These are phyloP conservation scores for Geotrichum siamense DNA, from an alignment of 1,139 yeast genomes.

Conservation along the genomic window DNA sequence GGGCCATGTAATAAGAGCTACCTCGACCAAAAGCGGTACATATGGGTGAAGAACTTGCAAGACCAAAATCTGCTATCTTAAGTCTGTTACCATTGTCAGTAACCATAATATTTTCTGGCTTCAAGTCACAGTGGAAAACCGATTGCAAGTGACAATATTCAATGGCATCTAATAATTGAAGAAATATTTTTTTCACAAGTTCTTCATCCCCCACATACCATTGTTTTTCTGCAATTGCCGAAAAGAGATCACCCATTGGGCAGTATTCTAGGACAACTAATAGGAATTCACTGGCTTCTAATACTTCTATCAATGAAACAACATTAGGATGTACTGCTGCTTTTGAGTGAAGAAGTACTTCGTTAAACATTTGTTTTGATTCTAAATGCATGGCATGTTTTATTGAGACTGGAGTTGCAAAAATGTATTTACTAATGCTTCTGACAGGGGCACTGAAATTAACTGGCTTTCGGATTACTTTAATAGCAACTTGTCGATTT, in stretches of 20 bases:
- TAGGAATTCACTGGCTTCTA: constrained; percentile 36
- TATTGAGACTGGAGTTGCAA: constrained; percentile 25
- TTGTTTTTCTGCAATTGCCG: constrained; percentile 64
- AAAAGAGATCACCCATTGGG: constrained; percentile 76
- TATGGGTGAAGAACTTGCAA: constrained; percentile 55
- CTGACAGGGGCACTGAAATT: constrained; percentile 17
- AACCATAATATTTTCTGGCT: constrained; percentile 81
- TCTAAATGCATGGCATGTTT: constrained; percentile 21
- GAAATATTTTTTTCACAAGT: constrained; percentile 62
- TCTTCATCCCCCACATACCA: constrained; percentile 47
- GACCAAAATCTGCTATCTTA: constrained; percentile 77
- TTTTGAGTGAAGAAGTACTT: constrained; percentile 61
- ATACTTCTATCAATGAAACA: constrained; percentile 67
- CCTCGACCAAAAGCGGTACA: constrained; percentile 76
- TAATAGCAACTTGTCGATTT: constrained; percentile 57
- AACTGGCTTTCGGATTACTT: constrained; percentile 51
- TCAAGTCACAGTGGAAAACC: constrained; percentile 82
- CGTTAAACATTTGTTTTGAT: constrained; percentile 42
- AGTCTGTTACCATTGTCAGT: constrained; percentile 53
- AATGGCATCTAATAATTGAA: constrained; percentile 69
- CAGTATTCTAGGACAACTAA: constrained; percentile 77
- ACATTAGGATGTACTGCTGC: constrained; percentile 76
- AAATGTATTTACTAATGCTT: not conserved
- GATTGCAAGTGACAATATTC: constrained; percentile 58
- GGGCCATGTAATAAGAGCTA: constrained; percentile 87